These are phyloP conservation scores for Pyrenula aspistea DNA, from an alignment of 495 filamentous ascomycete species.

Conservation along the genomic window DNA sequence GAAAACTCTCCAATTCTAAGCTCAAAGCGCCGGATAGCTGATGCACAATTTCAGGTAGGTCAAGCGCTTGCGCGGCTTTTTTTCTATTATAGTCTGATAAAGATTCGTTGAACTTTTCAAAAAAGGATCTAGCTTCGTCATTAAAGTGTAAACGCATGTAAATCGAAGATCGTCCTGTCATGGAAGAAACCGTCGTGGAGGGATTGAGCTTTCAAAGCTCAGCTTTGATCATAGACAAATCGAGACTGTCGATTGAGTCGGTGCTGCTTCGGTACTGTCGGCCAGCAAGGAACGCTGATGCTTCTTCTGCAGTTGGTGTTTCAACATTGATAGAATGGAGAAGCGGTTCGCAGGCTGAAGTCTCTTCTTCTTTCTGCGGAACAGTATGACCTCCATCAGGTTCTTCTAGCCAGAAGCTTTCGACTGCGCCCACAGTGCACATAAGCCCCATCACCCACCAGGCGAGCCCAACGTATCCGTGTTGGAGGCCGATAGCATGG, in stretches of 20 bases:
- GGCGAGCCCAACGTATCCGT: constrained; percentile 72
- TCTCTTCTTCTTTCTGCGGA: not conserved
- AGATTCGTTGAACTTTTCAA: not conserved
- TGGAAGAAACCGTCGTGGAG: not conserved
- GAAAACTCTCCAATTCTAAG: not conserved
- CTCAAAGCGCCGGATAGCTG: not conserved
- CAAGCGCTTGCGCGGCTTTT: not conserved
- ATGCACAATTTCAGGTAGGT: not conserved
- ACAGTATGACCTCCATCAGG: constrained; percentile 7
- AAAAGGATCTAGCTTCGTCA: not conserved
- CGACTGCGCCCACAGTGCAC: constrained; percentile 55
- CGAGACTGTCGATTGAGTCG: not conserved
- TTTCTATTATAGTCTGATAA: not conserved
- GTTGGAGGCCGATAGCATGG: constrained; percentile 64
- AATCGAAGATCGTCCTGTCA: not conserved
- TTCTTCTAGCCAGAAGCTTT: constrained; percentile 42
- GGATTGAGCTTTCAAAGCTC: too few species aligned
- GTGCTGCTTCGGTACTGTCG: not conserved
- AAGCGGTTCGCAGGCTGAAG: not conserved
- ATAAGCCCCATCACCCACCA: constrained; percentile 86
- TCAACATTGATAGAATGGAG: not conserved
- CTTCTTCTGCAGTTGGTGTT: not conserved
- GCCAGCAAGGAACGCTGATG: not conserved
- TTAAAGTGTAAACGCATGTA: not conserved
- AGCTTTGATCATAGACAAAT: not conserved